Conservation (phyloP, 805 yeast species). For the Starmerella sp. region DNA sequence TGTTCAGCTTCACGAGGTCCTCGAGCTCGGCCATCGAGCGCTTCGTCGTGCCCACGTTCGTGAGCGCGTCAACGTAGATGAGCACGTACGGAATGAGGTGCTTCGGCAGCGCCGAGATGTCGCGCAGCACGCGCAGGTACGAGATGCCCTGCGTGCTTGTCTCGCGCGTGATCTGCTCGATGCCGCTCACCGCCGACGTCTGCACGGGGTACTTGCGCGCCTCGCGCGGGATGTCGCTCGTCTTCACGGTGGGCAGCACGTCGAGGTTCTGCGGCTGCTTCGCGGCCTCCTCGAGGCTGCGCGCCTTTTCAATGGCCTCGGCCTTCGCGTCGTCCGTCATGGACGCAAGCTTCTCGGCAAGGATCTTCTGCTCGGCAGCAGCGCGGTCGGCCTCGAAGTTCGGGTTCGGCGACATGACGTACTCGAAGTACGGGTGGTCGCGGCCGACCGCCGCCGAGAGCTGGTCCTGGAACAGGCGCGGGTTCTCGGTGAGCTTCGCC, state of each 20-base stretch:
- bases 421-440: constrained; percentile 50
- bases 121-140: constrained; percentile 58
- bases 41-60: constrained; percentile 70
- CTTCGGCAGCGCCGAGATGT: constrained; percentile 46
- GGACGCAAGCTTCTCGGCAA: constrained; percentile 34
- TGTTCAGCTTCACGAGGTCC: constrained; percentile 64
- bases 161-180: constrained; percentile 24
- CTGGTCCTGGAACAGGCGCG: constrained; percentile 48
- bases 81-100: constrained; percentile 61
- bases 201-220: constrained; percentile 34
- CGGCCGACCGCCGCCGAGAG: constrained; percentile 40
- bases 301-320: constrained; percentile 49
- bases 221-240: constrained; percentile 56
- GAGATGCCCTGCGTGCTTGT: constrained; percentile 49
- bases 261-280: constrained; percentile 59
- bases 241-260: constrained; percentile 65
- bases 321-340: constrained; percentile 48
- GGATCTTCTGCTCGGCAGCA: constrained; percentile 45
- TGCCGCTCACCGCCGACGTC: constrained; percentile 5
- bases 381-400: constrained; percentile 41
- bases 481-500: constrained; percentile 44
- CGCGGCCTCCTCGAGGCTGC: constrained; percentile 51
- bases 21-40: constrained; percentile 68
- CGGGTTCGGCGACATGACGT: constrained; percentile 62
- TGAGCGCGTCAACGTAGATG: constrained; percentile 64